Conservation (phyloP, 192 early-diverging fungal genomes). For the Diversispora eburnea region DNA sequence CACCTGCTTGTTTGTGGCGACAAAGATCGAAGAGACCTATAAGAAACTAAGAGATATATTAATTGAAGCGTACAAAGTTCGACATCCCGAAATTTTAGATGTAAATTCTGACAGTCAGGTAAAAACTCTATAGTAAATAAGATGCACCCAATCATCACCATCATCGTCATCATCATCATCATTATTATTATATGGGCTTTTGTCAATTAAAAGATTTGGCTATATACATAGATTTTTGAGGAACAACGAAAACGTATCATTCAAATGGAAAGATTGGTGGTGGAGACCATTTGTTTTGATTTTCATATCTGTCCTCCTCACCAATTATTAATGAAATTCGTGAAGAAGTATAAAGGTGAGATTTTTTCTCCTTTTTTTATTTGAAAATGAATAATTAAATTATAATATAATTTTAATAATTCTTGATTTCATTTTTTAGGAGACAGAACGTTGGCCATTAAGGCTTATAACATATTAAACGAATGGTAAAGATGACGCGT, state of each 20-base stretch:
- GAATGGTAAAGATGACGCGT: conserved; percentile 36
- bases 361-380: background rate
- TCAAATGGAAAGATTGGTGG: conserved; percentile 64
- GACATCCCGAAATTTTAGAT: conserved; percentile 49
- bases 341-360: conserved; percentile 57
- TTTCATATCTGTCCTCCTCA: conserved; percentile 76
- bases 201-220: no score
- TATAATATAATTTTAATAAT: background rate
- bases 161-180: no score
- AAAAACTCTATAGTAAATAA: background rate
- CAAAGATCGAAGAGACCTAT: conserved; percentile 84
- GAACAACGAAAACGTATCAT: conserved; percentile 63
- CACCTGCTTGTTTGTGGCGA: conserved; percentile 75
- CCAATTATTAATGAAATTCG: conserved; percentile 68
- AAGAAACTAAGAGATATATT: conserved; percentile 82
- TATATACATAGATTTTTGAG: conserved; percentile 51
- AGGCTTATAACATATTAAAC: conserved; percentile 49
- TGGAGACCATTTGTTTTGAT: conserved; percentile 78
- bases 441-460: conserved; percentile 44
- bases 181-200: background rate
- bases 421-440: conserved; percentile 31
- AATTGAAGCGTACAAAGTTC: conserved; percentile 53
- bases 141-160: background rate
- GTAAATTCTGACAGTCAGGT: conserved; percentile 54
- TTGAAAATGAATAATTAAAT: background rate